Evolutionary conservation across 1,284 basidiomycete genomes (phyloP), one percentile per base, ranked within the genome.

Genomic region (Phellinidium pouzarii): DNA sequence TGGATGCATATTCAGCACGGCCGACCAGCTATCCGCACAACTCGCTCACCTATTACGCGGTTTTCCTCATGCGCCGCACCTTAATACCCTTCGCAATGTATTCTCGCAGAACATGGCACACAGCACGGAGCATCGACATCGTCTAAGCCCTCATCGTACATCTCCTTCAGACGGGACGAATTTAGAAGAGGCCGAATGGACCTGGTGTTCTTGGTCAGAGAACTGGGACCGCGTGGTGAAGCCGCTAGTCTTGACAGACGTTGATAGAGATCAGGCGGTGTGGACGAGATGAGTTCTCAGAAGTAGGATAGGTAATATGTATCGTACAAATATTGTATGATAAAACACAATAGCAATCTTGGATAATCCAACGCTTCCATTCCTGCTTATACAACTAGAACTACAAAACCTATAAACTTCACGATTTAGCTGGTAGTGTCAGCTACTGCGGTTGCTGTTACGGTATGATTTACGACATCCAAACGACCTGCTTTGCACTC

Each of bases 181-280:
- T 8, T 34, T 54, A 22, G 63, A 64, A 14, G 64, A 59, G 11
- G 65, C 66, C 8, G 66, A 66, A 22, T 78, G 75, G 76, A 70
- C 75, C 53, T 90, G 87, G 89, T 69, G 73, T 22, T 81, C 79
- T 0, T 95, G 92, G 92, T 78, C 84, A 50, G 81, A 91, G 52
- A 92, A 93, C 60, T 95, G 92, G 92, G 75, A 80, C 57, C 70
- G 69, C 41, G 72, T 79, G 19, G 73, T 94, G 57, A 73, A 73
- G 60, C 87, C 84, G 19, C 64, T 90, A 46, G 68, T 90, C 45
- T 59, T 81, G 54, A 70, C 63, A 29, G 77, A 82, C 57, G 72
- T 74, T 27, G 70, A 67, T 17, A 11, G 37, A 3, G 37, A 40
- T 8, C 37, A 40, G 37, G 3, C 37, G 37, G 37, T 20, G 11